phyloP scores from a whole-genome alignment of 1,284 basidiomycete genomes.

The Sporisorium iseilematis-ciliati region DNA sequence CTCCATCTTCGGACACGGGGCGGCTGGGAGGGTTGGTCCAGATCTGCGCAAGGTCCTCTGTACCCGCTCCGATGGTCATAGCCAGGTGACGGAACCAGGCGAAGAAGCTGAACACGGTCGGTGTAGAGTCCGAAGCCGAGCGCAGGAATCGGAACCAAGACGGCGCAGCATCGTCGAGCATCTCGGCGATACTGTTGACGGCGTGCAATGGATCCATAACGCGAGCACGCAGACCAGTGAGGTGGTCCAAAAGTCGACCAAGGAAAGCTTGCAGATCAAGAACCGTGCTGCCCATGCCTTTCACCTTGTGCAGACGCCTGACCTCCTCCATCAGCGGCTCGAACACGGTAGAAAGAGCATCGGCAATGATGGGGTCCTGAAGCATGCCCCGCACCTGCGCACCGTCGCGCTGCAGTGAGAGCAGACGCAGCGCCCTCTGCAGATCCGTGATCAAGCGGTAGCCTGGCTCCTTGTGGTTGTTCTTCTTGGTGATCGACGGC shows the following conservation, averaged over 20 bases:
- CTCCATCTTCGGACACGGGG: constrained; percentile 16
- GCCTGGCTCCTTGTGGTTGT: constrained; percentile 58
- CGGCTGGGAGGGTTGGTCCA: constrained; percentile 57
- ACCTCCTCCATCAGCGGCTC: constrained; percentile 63
- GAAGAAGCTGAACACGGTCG: constrained; percentile 63
- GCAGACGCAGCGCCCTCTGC: constrained; percentile 60
- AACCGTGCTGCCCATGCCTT: constrained; percentile 52
- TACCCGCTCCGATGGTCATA: constrained; percentile 58
- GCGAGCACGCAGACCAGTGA: constrained; percentile 60
- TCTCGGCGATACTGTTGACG: constrained; percentile 59
- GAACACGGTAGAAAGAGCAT: constrained; percentile 53
- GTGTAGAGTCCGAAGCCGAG: constrained; percentile 42
- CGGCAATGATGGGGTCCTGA: constrained; percentile 57
- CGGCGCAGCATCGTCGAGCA: constrained; percentile 62
- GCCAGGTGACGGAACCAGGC: constrained; percentile 65
- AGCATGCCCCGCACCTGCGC: constrained; percentile 65
- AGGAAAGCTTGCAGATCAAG: constrained; percentile 53
- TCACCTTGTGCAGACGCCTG: constrained; percentile 56
- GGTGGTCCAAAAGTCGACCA: constrained; percentile 56
- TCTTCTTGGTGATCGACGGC: constrained; percentile 55
- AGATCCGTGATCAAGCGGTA: constrained; percentile 60
- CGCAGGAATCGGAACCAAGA: constrained; percentile 59
- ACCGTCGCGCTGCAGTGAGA: constrained; percentile 64
- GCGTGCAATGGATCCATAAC: constrained; percentile 63
- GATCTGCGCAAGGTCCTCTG: constrained; percentile 53